A percentile compares a stretch with the other conserved stretches of the same genome.
phyloP scores from a whole-genome alignment of 108 stramenopile species.

The Skeletonema marinoi region DNA sequence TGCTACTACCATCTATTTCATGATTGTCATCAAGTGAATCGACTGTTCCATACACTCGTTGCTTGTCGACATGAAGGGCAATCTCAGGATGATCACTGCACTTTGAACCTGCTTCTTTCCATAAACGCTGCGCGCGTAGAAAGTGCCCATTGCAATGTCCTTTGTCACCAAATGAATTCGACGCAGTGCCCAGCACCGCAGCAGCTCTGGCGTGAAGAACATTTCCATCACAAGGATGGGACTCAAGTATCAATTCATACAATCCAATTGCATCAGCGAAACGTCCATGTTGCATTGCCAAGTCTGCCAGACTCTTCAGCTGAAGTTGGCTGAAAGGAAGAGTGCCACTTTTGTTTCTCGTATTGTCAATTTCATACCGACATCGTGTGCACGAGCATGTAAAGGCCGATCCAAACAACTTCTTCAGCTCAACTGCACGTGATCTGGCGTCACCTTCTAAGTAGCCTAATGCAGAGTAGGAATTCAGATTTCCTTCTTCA shows the following conservation, averaged over 20 bases:
- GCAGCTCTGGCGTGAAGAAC: conserved; percentile 48
- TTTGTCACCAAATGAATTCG: conserved; percentile 32
- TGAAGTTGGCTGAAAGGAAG: conserved; percentile 3
- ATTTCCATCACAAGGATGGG: conserved; percentile 38
- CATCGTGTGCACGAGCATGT: conserved; percentile 53
- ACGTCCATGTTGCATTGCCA: conserved; percentile 62
- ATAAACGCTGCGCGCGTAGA: conserved; percentile 64
- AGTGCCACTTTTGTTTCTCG: background rate
- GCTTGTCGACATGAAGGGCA: conserved; percentile 59
- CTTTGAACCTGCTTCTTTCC: conserved; percentile 55
- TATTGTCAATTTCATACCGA: conserved; percentile 22
- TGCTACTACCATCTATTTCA: background rate
- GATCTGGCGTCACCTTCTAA: conserved; percentile 15
- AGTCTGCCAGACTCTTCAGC: conserved; percentile 57
- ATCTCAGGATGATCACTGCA: conserved; percentile 56
- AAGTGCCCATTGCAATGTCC: conserved; percentile 65
- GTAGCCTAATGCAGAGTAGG: conserved; percentile 30
- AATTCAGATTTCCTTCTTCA: conserved; percentile 10
- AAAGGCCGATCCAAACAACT: conserved; percentile 30
- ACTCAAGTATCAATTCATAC: conserved; percentile 42
- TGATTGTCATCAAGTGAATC: background rate
- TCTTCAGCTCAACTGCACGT: conserved; percentile 19
- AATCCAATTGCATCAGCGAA: conserved; percentile 52
- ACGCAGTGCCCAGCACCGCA: conserved; percentile 30
- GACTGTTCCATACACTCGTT: conserved; percentile 50